Base-by-base conservation (phyloP, 768 basidiomycete species). In the Naematelia aurantialba region DNA sequence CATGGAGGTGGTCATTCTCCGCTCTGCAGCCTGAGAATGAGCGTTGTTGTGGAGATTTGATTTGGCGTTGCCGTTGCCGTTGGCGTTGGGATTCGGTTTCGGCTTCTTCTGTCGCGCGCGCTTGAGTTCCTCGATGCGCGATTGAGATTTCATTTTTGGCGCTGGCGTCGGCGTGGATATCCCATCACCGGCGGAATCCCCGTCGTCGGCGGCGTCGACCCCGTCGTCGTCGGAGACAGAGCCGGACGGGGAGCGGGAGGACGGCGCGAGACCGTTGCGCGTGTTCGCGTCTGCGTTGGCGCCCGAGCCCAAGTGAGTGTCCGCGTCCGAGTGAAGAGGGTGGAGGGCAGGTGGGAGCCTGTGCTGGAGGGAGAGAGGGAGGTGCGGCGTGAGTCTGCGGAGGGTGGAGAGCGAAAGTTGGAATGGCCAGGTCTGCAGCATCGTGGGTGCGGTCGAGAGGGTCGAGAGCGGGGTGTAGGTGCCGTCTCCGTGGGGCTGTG, bases 401-500 rank as follows among this genome's bases (percentile, higher is more conserved):
- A 48, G 24, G 1, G 59, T 14, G 13, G 27, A 45, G 25, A 63
- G 46, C 21, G 67, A 25, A 1, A 70, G 59, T 21, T 44, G 57
- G 54, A 68, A 55, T 19, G 69, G 69, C 72, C 72, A 73, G 30
- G 69, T 67, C 22, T 60, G 55, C 34, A 57, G 57, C 47, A 63
- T 44, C 5, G 58, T 59, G 4, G 72, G 69, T 11, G 62, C 26
- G 19, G 29, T 49, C 14, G 72, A 65, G 0, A 73, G 62, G 12
- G 51, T 58, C 1, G 67, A 59, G 10, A 73, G 52, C 1, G 72
- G 65, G 12, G 63, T 64, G 8, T 61, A 55, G 10, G 47, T 42
- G 4, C 72, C 72, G 46, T 73, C 63, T 2, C 61, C 62, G 50
- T 70, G 65, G 14, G 72, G 65, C 72, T 73, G 22, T 1, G 0